A percentile compares a stretch with the other conserved stretches of the same genome.
Conservation (phyloP, 495 filamentous ascomycete genomes). For the Aspergillus sclerotiicarbonarius region DNA sequence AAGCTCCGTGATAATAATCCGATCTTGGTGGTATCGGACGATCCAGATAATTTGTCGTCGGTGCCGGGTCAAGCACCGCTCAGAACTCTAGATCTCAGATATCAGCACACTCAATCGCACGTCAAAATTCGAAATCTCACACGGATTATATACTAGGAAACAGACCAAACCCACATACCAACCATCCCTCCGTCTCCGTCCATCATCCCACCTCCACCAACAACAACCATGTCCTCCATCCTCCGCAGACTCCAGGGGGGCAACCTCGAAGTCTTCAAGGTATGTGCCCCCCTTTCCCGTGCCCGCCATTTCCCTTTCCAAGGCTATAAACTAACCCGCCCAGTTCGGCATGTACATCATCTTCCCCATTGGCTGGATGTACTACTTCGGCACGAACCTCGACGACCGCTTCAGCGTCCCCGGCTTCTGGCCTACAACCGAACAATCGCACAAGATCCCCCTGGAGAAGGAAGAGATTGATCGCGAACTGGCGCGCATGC, state of each 20-base stretch:
- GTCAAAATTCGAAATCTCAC: no score
- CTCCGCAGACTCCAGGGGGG: conserved; percentile 61
- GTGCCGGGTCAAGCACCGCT: conserved; percentile 7
- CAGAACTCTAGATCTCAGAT: background rate
- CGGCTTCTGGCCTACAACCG: conserved; percentile 89
- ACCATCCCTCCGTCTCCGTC: background rate
- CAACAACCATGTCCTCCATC: conserved; percentile 36
- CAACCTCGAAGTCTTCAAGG: conserved; percentile 96
- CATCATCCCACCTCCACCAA: conserved; percentile 6
- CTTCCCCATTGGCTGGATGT: conserved; percentile 99
- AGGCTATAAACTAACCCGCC: background rate
- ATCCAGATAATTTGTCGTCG: conserved; percentile 19
- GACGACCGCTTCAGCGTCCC: conserved; percentile 84
- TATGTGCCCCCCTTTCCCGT: conserved; percentile 33
- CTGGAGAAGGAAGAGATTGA: conserved; percentile 85
- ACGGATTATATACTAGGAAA: background rate
- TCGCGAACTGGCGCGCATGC: conserved; percentile 71
- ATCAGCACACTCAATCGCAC: background rate
- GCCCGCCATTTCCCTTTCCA: background rate
- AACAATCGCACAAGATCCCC: conserved; percentile 85
- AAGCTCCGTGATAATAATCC: conserved; percentile 18
- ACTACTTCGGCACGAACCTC: conserved; percentile 99
- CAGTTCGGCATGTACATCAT: conserved; percentile 98
- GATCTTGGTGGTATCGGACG: background rate
- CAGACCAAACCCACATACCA: background rate